These are phyloP conservation scores for Gastrolobium villosum DNA, from an alignment of 306 rosid species.

Conservation along the genomic window DNA sequence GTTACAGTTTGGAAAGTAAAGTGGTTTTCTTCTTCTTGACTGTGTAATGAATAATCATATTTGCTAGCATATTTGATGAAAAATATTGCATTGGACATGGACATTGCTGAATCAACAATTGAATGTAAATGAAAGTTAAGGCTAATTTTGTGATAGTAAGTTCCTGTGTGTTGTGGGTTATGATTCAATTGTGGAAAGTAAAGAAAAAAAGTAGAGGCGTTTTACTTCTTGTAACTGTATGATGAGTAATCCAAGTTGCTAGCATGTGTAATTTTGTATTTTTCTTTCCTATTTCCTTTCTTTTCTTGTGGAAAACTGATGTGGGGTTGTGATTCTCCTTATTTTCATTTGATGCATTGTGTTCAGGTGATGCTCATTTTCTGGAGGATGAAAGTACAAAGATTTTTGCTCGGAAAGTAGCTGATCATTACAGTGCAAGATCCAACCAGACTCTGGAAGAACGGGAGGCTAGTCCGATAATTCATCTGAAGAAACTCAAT, in stretches of 20 bases:
- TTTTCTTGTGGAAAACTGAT: constrained; percentile 17
- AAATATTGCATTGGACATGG: neutral
- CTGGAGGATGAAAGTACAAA: constrained; percentile 95
- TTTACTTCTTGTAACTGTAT: neutral
- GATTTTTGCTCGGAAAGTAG: constrained; percentile 84
- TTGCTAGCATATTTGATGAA: constrained; percentile 1
- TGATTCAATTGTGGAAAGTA: constrained; percentile 12
- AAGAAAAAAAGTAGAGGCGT: constrained; percentile 18
- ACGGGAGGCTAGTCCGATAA: constrained; percentile 89
- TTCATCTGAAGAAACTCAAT: constrained; percentile 93
- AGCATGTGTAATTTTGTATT: constrained; percentile 13
- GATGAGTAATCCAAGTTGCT: constrained; percentile 31
- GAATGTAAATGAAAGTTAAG: constrained; percentile 18
- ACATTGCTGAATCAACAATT: neutral
- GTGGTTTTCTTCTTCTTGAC: neutral
- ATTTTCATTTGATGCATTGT: constrained; percentile 40
- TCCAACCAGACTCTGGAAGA: constrained; percentile 94
- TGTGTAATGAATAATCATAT: neutral
- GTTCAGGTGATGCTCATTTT: constrained; percentile 72
- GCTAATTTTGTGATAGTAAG: constrained; percentile 4
- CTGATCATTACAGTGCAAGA: constrained; percentile 81
- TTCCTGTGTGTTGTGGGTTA: neutral
- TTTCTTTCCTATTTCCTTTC: constrained; percentile 25
- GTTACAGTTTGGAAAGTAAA: constrained; percentile 20
- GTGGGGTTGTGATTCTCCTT: constrained; percentile 24